Evolutionary conservation across 1,139 yeast species (phyloP).

Genomic region (Suhomyces taliae): DNA sequence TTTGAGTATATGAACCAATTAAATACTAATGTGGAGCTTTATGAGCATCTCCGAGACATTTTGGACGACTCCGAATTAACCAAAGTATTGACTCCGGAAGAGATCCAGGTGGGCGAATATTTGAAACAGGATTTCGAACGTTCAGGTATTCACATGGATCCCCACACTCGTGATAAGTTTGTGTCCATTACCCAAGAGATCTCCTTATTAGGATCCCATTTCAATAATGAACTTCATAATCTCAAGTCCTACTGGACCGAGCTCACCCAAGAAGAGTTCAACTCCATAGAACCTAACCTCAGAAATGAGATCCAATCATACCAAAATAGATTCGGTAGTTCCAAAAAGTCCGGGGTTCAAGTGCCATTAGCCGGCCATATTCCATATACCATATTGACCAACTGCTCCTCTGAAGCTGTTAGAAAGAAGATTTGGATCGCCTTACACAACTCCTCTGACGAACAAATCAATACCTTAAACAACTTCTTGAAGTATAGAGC

Average conservation of each 20-base stretch:
- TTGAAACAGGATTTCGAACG: slow-evolving; percentile 83
- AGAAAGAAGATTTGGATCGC: slow-evolving; percentile 75
- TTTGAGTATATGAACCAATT: slow-evolving; percentile 92
- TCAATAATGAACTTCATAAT: slow-evolving; percentile 57
- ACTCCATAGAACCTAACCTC: slow-evolving; percentile 24
- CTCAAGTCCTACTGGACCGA: slow-evolving; percentile 42
- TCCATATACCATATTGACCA: slow-evolving; percentile 65
- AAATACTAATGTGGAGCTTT: slow-evolving; percentile 80
- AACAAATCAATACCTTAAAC: slow-evolving; percentile 62
- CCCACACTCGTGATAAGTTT: slow-evolving; percentile 64
- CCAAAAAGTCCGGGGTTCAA: slow-evolving; percentile 25
- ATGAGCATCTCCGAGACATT: slow-evolving; percentile 56
- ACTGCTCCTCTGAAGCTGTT: slow-evolving; percentile 55
- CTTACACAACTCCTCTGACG: slow-evolving; percentile 56
- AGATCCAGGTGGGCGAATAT: slow-evolving; percentile 76
- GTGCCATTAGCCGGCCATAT: slow-evolving; percentile 71
- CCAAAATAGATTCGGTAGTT: slow-evolving; percentile 21
- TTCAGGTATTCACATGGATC: slow-evolving; percentile 85
- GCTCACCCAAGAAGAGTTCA: slow-evolving; percentile 33
- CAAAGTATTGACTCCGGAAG: slow-evolving; percentile 59
- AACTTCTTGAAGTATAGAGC: slow-evolving; percentile 66
- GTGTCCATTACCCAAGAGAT: slow-evolving; percentile 80
- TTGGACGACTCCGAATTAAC: slow-evolving; percentile 44
- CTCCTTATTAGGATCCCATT: slow-evolving; percentile 79
- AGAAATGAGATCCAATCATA: slow-evolving; percentile 28